phyloP scores from a whole-genome alignment of 2,329 filamentous ascomycete species.

The Chaetomiaceae sp. region DNA sequence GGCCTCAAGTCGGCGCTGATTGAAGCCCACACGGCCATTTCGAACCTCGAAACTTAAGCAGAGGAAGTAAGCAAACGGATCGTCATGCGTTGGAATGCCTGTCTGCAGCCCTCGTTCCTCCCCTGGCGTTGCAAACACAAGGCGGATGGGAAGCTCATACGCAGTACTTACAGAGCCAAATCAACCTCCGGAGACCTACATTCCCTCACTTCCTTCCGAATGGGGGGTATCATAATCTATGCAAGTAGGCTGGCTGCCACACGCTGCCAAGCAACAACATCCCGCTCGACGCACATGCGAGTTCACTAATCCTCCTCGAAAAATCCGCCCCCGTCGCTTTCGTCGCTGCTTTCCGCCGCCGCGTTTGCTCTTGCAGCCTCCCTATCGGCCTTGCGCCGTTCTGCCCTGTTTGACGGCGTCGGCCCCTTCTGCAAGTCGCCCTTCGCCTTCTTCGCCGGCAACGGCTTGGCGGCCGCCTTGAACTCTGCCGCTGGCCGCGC shows the following conservation, averaged over 20 bases:
- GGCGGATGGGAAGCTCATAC: no score
- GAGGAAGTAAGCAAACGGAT: no score
- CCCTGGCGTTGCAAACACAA: no score
- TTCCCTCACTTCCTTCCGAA: background rate
- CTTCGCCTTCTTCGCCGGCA: constrained; percentile 6
- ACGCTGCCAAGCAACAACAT: background rate
- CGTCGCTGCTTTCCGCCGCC: constrained; percentile 19
- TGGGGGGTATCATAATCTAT: constrained; percentile 21
- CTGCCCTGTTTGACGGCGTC: background rate
- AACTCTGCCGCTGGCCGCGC: background rate
- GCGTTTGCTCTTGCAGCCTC: background rate
- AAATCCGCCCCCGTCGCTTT: constrained; percentile 50
- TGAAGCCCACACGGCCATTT: no score
- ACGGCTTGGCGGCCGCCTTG: background rate
- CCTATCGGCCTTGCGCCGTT: constrained; percentile 1
- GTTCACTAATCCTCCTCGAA: constrained; percentile 39
- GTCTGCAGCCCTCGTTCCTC: no score
- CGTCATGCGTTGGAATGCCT: no score
- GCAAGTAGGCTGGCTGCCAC: background rate
- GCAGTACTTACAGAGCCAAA: background rate
- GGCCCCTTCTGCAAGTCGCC: background rate
- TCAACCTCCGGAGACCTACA: background rate
- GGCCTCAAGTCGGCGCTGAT: no score
- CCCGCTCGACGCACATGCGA: background rate
- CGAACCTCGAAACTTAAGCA: no score